A percentile compares a stretch with the other conserved stretches of the same genome.
These are phyloP conservation scores for Epichloe festucae DNA, from an alignment of 2,329 filamentous ascomycete genomes.

Conservation along the genomic window DNA sequence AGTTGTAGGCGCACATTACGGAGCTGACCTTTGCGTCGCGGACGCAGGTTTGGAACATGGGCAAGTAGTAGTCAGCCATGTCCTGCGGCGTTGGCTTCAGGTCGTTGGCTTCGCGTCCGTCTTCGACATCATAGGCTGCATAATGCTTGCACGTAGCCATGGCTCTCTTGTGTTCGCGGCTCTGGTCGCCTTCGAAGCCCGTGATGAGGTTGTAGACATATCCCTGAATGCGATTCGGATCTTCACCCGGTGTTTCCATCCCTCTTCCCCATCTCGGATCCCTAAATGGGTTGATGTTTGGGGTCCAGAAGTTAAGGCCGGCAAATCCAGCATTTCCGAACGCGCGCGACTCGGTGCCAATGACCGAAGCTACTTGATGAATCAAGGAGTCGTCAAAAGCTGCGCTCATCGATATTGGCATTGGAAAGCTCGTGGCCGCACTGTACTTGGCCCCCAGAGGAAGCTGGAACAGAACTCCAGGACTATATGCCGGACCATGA, in stretches of 20 bases:
- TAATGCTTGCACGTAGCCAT: conserved; percentile 48
- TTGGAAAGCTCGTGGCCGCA: conserved; percentile 52
- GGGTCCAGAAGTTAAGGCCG: conserved; percentile 49
- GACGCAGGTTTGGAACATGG: conserved; percentile 50
- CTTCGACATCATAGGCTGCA: conserved; percentile 43
- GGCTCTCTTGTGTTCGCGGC: conserved; percentile 19
- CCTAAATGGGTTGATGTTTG: conserved; percentile 53
- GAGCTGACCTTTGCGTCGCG: conserved; percentile 43
- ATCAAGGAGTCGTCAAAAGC: conserved; percentile 53
- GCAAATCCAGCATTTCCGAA: conserved; percentile 48
- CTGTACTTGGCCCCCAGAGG: conserved; percentile 28
- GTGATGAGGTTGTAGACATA: conserved; percentile 27
- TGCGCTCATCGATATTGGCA: conserved; percentile 48
- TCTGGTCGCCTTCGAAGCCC: conserved; percentile 27
- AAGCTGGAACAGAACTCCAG: background rate
- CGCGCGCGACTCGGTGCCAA: conserved; percentile 48
- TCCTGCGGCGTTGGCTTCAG: conserved; percentile 47
- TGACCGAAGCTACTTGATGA: conserved; percentile 38
- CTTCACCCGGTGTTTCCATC: conserved; percentile 47
- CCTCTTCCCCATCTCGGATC: conserved; percentile 52
- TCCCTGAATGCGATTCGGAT: conserved; percentile 33
- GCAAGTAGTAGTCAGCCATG: conserved; percentile 54
- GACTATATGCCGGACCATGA: conserved; percentile 42
- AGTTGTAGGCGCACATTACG: conserved; percentile 51
- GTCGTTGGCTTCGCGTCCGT: conserved; percentile 40